Evolutionary conservation across 306 rosid genomes (phyloP), one percentile per base, ranked within the genome.

Genomic region (Rosa rugosa): DNA sequence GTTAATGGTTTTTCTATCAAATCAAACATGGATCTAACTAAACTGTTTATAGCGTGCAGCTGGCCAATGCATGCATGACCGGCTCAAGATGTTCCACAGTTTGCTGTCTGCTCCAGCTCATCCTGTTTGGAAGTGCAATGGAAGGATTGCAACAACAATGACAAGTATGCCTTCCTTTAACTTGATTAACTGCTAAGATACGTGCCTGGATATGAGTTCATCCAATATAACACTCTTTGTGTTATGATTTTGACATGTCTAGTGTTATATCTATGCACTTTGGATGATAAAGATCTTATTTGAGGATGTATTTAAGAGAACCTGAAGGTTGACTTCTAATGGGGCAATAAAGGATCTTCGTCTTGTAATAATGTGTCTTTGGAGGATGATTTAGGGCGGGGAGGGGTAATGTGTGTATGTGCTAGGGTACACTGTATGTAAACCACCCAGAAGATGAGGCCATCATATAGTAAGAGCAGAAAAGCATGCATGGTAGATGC

Each of bases 31-130:
- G n/a, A 50, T 59, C 81, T 81, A 45, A 82, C 80, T 78, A 79
- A 56, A 69, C 84, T 83, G 68, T 53, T 83, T 88, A 64, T 89
- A 94, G 99, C 68, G 73, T 77, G 97, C 99, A n/a, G 93, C 89
- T 64, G 97, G 97, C 71, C 92, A 86, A 84, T 88, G 89, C 54
- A 74, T 89, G 80, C 91, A 89, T 71, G 92, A 86, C 68, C 79
- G 68, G 79, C 79, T 75, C 79, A 92, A 88, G 84, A 69, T 22
- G 22, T 86, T 80, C 77, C 84, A 84, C 69, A 81, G 66, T 81
- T 62, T 88, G 75, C 73, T 87, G 67, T 80, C 88, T 66, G 87
- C 88, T 50, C 86, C 31, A 27, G 31, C 31, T 27, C 31, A 77
- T 69, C 78, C 80, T 69, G 51, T 84, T 74, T 84, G 75, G 71